phyloP scores from a whole-genome alignment of 164 flowering plant species.

The Dillenia suffruticosa region DNA sequence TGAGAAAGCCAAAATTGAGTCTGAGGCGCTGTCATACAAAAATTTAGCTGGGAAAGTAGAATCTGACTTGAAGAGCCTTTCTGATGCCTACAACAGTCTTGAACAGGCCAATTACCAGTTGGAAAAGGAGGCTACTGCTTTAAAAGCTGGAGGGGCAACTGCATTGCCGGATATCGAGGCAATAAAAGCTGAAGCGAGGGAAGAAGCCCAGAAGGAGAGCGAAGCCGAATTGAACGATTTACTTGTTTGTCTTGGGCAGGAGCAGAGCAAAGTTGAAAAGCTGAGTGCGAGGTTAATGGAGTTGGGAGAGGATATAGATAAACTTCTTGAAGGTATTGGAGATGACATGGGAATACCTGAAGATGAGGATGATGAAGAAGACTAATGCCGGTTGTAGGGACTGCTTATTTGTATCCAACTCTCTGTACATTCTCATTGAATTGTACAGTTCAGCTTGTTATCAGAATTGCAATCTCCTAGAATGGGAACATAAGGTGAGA shows the following conservation, averaged over 20 bases:
- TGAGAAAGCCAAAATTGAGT: constrained; percentile 67
- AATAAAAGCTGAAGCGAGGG: constrained; percentile 71
- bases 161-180: constrained; percentile 47
- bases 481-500: too few relatives aligned
- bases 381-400: constrained; percentile 9
- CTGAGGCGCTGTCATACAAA: constrained; percentile 55
- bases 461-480: too few relatives aligned
- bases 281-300: constrained; percentile 68
- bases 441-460: too few relatives aligned
- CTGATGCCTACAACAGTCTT: constrained; percentile 90
- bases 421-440: too few relatives aligned
- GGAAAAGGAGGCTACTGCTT: constrained; percentile 60
- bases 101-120: constrained; percentile 71
- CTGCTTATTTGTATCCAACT: too few relatives aligned
- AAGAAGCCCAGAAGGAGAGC: constrained; percentile 88
- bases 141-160: constrained; percentile 43
- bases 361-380: constrained; percentile 58
- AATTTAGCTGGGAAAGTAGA: constrained; percentile 67
- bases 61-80: constrained; percentile 76
- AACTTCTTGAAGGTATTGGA: constrained; percentile 83
- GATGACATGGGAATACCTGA: constrained; percentile 66
- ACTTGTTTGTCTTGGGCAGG: constrained; percentile 94
- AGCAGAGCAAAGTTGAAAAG: constrained; percentile 88
- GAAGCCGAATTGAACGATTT: constrained; percentile 86
- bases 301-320: constrained; percentile 88